Base-by-base conservation (phyloP, 1,139 yeast species). In the Saccharomyces pastorianus region DNA sequence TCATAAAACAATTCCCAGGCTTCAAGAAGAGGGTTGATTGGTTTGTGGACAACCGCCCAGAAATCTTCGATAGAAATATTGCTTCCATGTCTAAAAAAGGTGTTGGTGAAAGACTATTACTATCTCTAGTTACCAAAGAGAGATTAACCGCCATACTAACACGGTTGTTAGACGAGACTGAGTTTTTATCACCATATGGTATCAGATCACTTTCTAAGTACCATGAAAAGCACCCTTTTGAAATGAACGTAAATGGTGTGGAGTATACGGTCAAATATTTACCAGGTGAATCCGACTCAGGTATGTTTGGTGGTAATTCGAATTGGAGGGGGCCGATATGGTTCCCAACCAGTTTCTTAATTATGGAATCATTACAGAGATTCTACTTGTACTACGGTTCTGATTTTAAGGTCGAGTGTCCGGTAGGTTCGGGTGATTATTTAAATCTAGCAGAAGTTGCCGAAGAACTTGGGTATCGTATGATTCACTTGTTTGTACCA, bases 311-410 rank as follows among this genome's bases (percentile, higher is more conserved):
- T 55, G 98, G 98, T 61, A 91, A 91, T 69, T 89, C 96, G 28
- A 91, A 90, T 71, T 91, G 98, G 98, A 80, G 98, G 72, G 98
- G 98, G 4, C 97, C 98, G n/a, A 89, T 91, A 65, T 91, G 98
- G 98, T 89, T 91, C 77, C 96, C 98, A 27, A 89, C 90, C 11
- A 90, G 88, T 66, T 91, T 91, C 71, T 75, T 91, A 60, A 75
- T 91, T 51, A 89, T 90, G 56, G 98, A 91, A 73, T 84, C 96
- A 0, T 76, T 91, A 63, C 96, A 91, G 70, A 79, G 96, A 64
- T 90, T 89, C 70, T 90, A 85, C 71, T 76, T 91, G 69, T 91
- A 90, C 75, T 90, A 90, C 69, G 98, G 98, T 17, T 84, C 93
- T 25, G 84, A 80, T 50, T 79, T 91, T 65, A 87, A 87, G 71